Conservation (phyloP, 1,139 yeast genomes). For the Scheffersomyces parashehatae region DNA sequence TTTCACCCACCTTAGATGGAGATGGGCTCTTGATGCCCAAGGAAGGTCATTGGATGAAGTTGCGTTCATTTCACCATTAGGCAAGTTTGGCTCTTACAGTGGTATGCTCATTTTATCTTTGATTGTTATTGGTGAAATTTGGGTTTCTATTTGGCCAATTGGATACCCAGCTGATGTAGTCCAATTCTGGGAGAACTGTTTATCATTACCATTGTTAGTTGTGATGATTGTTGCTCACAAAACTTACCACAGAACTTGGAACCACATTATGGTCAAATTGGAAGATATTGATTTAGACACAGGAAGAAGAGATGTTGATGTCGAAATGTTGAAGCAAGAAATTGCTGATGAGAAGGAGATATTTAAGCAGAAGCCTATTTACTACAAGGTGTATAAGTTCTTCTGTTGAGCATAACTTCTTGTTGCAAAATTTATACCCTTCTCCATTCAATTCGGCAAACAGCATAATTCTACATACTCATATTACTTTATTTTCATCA, state of each 20-base stretch:
- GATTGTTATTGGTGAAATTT: slow-evolving; percentile 48
- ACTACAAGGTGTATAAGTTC: slow-evolving; percentile 34
- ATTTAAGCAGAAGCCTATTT: slow-evolving; percentile 28
- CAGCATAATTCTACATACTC: neutral
- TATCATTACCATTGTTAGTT: slow-evolving; percentile 50
- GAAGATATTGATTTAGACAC: slow-evolving; percentile 51
- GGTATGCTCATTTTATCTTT: slow-evolving; percentile 43
- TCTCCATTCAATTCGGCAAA: neutral
- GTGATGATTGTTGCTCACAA: slow-evolving; percentile 30
- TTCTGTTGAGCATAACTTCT: slow-evolving; percentile 30
- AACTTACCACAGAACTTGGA: slow-evolving; percentile 21
- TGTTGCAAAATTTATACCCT: neutral
- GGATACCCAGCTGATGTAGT: slow-evolving; percentile 29
- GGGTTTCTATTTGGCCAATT: slow-evolving; percentile 48
- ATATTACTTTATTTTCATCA: neutral
- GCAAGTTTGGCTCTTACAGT: slow-evolving; percentile 46
- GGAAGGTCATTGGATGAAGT: slow-evolving; percentile 48
- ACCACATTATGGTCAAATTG: slow-evolving; percentile 34
- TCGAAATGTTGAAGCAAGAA: slow-evolving; percentile 47
- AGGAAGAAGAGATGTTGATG: slow-evolving; percentile 49
- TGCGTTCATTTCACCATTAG: slow-evolving; percentile 48
- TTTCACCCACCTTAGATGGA: slow-evolving; percentile 49
- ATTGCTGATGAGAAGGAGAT: slow-evolving; percentile 42
- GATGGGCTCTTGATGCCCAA: slow-evolving; percentile 49
- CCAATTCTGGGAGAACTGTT: slow-evolving; percentile 48